phyloP scores from a whole-genome alignment of 2,329 filamentous ascomycete species.

The Xylaria multiplex region DNA sequence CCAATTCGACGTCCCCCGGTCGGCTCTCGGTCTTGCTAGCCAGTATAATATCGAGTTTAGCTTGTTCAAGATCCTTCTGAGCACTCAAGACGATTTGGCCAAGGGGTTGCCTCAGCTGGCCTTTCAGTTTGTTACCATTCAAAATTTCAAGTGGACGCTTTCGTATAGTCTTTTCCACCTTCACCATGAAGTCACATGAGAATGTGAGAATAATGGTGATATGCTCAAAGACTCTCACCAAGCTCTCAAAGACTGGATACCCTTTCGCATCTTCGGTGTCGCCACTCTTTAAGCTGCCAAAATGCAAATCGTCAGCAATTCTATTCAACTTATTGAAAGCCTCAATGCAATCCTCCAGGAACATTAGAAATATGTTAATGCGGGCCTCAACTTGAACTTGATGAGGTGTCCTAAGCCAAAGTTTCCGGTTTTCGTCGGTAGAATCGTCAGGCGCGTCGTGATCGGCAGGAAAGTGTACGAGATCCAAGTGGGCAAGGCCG shows the following conservation, averaged over 20 bases:
- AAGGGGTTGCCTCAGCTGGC: neutral
- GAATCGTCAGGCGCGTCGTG: neutral
- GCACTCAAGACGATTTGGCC: neutral
- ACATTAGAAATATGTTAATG: slow-evolving; percentile 16
- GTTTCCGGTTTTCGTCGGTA: neutral
- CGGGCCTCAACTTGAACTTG: slow-evolving; percentile 24
- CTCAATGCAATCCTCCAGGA: slow-evolving; percentile 4
- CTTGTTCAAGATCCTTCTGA: slow-evolving; percentile 24
- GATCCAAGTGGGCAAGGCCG: slow-evolving; percentile 17
- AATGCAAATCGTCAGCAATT: slow-evolving; percentile 11
- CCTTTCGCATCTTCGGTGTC: neutral
- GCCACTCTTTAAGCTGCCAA: slow-evolving; percentile 1
- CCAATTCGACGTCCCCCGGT: slow-evolving; percentile 1
- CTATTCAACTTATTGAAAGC: slow-evolving; percentile 10
- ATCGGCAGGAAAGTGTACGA: slow-evolving; percentile 9
- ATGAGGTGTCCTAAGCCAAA: slow-evolving; percentile 15
- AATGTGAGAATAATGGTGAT: slow-evolving; percentile 17
- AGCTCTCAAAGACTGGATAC: slow-evolving; percentile 30
- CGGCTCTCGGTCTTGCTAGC: slow-evolving; percentile 22
- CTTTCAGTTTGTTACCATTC: slow-evolving; percentile 2
- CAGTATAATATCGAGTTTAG: slow-evolving; percentile 27
- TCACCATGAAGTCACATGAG: slow-evolving; percentile 8
- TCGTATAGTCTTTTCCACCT: slow-evolving; percentile 5
- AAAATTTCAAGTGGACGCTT: neutral
- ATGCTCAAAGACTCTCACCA: slow-evolving; percentile 29